A percentile compares a stretch with the other conserved stretches of the same genome.
Evolutionary conservation across 768 basidiomycete genomes (phyloP).

Genomic region (Lepiota brunneoincarnata): DNA sequence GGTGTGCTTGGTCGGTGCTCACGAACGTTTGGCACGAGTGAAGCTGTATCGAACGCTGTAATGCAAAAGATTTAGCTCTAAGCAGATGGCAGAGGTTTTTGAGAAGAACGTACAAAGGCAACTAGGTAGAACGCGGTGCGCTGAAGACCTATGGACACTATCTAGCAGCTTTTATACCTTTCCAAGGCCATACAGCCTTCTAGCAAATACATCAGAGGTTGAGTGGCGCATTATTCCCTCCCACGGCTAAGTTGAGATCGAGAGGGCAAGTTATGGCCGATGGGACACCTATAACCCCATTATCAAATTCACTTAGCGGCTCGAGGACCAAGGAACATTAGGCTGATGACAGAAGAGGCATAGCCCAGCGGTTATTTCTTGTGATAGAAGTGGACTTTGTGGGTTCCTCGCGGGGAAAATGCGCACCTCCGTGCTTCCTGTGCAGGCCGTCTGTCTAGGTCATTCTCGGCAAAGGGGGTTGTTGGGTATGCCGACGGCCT

Average conservation of each 20-base stretch:
- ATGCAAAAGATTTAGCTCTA: background rate
- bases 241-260: too few relatives aligned
- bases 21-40: background rate
- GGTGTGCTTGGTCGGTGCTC: background rate
- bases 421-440: too few relatives aligned
- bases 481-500: background rate
- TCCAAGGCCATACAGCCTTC: background rate
- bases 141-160: background rate
- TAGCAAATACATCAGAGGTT: background rate
- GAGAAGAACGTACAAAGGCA: background rate
- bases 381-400: too few relatives aligned
- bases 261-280: too few relatives aligned
- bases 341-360: background rate
- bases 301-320: background rate
- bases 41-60: background rate
- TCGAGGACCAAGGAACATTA: background rate
- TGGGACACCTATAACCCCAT: background rate
- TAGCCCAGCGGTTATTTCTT: background rate
- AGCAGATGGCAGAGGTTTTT: background rate
- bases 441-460: background rate
- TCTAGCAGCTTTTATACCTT: background rate
- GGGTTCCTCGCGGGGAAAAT: too few relatives aligned
- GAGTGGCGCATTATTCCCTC: too few relatives aligned
- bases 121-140: background rate
- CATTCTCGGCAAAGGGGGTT: background rate